Conservation (phyloP, 257 asterid genomes). For the Petrea volubilis region DNA sequence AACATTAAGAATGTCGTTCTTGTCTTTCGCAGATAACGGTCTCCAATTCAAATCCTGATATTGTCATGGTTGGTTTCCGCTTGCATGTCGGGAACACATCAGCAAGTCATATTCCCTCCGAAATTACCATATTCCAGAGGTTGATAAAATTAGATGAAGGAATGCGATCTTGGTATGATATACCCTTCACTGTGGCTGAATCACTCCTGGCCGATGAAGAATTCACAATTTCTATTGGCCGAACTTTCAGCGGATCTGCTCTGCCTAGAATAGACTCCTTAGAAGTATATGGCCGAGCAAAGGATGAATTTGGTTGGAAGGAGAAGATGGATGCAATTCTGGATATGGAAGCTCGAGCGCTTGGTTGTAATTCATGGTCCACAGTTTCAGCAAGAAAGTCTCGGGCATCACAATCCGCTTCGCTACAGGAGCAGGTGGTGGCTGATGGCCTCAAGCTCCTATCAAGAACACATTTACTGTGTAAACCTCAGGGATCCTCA, state of each 20-base stretch:
- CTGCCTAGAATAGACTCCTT: slow-evolving; percentile 87
- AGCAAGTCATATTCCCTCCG: slow-evolving; percentile 90
- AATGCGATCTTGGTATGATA: slow-evolving; percentile 98
- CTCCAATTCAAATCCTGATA: slow-evolving; percentile 91
- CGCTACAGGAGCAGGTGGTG: slow-evolving; percentile 89
- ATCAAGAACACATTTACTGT: slow-evolving; percentile 64
- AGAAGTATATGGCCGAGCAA: slow-evolving; percentile 96
- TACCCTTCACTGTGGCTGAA: slow-evolving; percentile 96
- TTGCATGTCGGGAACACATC: slow-evolving; percentile 93
- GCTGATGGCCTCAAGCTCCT: slow-evolving; percentile 93
- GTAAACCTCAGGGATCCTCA: slow-evolving; percentile 58
- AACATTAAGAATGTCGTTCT: slow-evolving; percentile 16
- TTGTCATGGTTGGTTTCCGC: slow-evolving; percentile 96
- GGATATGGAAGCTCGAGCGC: slow-evolving; percentile 89
- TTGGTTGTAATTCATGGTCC: slow-evolving; percentile 70
- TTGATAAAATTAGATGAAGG: slow-evolving; percentile 89
- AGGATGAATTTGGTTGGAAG: slow-evolving; percentile 99
- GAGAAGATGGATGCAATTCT: slow-evolving; percentile 96
- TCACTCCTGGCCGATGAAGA: slow-evolving; percentile 98
- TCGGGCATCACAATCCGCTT: slow-evolving; percentile 64
- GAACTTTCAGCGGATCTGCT: slow-evolving; percentile 82
- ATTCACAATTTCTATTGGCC: slow-evolving; percentile 76
- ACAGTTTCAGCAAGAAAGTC: slow-evolving; percentile 72
- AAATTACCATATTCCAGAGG: slow-evolving; percentile 82
- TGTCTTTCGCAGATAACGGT: slow-evolving; percentile 66